A percentile compares a stretch with the other conserved stretches of the same genome.
These are phyloP conservation scores for Epichloe amarillans DNA, from an alignment of 2,329 filamentous ascomycete species.

Conservation along the genomic window DNA sequence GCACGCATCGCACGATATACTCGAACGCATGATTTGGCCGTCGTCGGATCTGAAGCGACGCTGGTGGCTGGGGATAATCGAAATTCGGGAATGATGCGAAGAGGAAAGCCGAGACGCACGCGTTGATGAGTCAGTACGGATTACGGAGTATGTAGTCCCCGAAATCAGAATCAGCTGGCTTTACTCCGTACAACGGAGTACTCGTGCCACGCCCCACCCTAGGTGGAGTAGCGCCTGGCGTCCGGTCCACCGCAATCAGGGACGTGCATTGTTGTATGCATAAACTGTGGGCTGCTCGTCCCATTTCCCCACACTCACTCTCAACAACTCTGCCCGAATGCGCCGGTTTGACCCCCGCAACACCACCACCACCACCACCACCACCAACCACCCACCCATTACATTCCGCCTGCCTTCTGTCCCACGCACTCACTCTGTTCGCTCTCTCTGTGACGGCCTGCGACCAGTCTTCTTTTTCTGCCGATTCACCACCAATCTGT, in stretches of 20 bases:
- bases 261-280: no score
- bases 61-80: not conserved
- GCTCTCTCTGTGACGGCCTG: not conserved
- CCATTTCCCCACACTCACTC: slow-evolving; percentile 1
- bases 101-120: not conserved
- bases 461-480: not conserved
- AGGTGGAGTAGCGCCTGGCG: no score
- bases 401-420: not conserved
- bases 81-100: not conserved
- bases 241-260: no score
- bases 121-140: not conserved
- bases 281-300: not conserved
- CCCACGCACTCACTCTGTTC: no score
- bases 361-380: no score
- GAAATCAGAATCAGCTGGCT: not conserved
- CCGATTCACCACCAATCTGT: not conserved
- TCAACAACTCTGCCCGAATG: no score
- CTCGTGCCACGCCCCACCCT: no score
- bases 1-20: slow-evolving; percentile 21
- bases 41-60: not conserved
- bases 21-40: slow-evolving; percentile 17
- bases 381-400: no score
- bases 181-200: no score
- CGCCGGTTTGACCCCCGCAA: no score
- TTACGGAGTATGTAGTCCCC: not conserved